Percentiles rank a stretch among this genome's conserved stretches.
Conservation (phyloP, 108 stramenopile genomes). For the Fistulifera pelliculosa region DNA sequence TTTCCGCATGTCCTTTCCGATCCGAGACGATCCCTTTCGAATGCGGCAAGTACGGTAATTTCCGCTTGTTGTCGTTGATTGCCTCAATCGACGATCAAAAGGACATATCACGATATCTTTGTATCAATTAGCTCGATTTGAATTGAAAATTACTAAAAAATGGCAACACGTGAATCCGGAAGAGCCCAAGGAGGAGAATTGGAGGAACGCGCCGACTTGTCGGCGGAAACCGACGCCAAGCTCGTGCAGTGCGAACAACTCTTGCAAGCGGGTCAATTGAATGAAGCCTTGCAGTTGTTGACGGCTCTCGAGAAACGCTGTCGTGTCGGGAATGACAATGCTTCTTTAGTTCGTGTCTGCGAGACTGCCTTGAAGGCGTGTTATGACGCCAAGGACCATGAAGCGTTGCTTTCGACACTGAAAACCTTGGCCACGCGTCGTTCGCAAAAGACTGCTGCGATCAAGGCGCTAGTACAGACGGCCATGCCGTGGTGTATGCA, state of each 20-base stretch:
- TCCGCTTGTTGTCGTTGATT: too few relatives aligned
- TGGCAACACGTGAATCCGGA: constrained; percentile 38
- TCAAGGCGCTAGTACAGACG: constrained; percentile 51
- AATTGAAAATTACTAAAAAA: too few relatives aligned
- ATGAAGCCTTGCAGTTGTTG: constrained; percentile 63
- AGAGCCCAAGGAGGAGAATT: constrained; percentile 69
- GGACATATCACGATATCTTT: too few relatives aligned
- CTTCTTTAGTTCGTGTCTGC: constrained; percentile 67
- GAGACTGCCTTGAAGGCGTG: constrained; percentile 55
- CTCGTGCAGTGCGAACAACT: constrained; percentile 53
- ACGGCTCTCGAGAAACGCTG: constrained; percentile 77
- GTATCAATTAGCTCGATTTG: too few relatives aligned
- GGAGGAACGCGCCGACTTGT: constrained; percentile 79
- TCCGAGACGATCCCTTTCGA: too few relatives aligned
- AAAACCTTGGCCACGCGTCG: constrained; percentile 62
- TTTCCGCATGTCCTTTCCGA: too few relatives aligned
- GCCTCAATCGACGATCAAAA: too few relatives aligned
- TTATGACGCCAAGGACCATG: constrained; percentile 41
- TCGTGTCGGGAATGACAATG: constrained; percentile 74
- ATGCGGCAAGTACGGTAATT: too few relatives aligned
- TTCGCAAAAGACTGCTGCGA: constrained; percentile 72
- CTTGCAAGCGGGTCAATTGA: constrained; percentile 30
- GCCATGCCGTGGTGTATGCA: constrained; percentile 62
- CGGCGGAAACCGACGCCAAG: constrained; percentile 68
- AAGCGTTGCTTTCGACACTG: constrained; percentile 45